Percentiles rank a stretch among this genome's conserved stretches.
Evolutionary conservation across 208 protist genomes (phyloP).

Genomic region (Trypanosoma platydactyli): DNA sequence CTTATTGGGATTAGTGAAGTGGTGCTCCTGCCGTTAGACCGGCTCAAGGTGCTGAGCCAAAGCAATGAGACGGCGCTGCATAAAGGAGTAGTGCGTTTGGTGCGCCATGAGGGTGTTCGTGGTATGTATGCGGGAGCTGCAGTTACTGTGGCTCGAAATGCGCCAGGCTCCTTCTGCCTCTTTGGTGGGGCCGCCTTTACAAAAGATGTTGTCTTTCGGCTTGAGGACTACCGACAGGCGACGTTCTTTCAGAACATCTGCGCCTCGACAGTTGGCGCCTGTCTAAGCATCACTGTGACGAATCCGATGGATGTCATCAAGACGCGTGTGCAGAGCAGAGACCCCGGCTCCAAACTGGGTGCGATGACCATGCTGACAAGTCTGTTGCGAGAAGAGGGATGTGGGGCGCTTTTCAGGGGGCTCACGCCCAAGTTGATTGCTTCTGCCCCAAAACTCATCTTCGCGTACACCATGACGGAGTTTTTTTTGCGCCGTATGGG

Average conservation of each 20-base stretch:
- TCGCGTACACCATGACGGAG: slow-evolving; percentile 87
- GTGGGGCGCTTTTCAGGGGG: slow-evolving; percentile 86
- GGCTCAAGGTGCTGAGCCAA: slow-evolving; percentile 91
- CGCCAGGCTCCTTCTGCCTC: slow-evolving; percentile 88
- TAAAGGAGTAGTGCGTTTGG: slow-evolving; percentile 56
- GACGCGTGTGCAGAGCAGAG: slow-evolving; percentile 87
- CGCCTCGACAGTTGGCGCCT: slow-evolving; percentile 80
- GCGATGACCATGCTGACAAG: slow-evolving; percentile 39
- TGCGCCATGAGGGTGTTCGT: slow-evolving; percentile 75
- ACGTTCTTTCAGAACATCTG: slow-evolving; percentile 87
- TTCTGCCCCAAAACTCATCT: slow-evolving; percentile 82
- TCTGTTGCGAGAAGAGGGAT: slow-evolving; percentile 81
- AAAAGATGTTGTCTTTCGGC: slow-evolving; percentile 80
- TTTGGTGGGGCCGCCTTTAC: slow-evolving; percentile 90
- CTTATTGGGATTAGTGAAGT: slow-evolving; percentile 89
- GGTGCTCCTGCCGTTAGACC: slow-evolving; percentile 87
- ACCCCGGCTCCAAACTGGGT: slow-evolving; percentile 46
- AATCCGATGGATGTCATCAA: slow-evolving; percentile 94
- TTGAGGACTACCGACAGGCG: slow-evolving; percentile 74
- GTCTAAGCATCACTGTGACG: slow-evolving; percentile 80
- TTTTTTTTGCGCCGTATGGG: slow-evolving; percentile 67
- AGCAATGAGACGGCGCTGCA: slow-evolving; percentile 82
- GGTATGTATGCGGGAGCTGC: slow-evolving; percentile 86
- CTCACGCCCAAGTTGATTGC: slow-evolving; percentile 86
- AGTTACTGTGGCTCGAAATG: slow-evolving; percentile 88